Conservation (phyloP, 2,329 filamentous ascomycete genomes). For the Seiridium unicorne region DNA sequence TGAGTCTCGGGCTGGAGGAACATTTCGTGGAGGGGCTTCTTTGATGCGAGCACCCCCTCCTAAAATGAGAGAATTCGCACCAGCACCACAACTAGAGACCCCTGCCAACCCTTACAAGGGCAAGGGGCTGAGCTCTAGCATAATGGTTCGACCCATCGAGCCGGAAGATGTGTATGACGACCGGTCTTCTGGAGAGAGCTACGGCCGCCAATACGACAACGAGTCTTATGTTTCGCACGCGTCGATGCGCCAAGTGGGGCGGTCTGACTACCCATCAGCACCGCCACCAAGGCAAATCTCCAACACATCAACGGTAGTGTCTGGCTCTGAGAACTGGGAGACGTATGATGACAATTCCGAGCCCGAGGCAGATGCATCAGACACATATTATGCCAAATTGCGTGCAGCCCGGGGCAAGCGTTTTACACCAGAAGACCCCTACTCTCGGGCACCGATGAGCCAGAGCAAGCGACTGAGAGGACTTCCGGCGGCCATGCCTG, state of each 20-base stretch:
- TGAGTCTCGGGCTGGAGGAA: slow-evolving; percentile 40
- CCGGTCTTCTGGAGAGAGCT: slow-evolving; percentile 39
- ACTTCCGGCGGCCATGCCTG: slow-evolving; percentile 43
- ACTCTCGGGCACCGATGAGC: slow-evolving; percentile 36
- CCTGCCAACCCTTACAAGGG: slow-evolving; percentile 47
- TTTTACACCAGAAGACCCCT: slow-evolving; percentile 48
- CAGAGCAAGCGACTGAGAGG: slow-evolving; percentile 55
- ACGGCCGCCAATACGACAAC: slow-evolving; percentile 31
- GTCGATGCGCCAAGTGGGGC: slow-evolving; percentile 40
- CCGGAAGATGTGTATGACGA: slow-evolving; percentile 90
- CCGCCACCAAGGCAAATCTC: slow-evolving; percentile 64
- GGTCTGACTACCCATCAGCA: slow-evolving; percentile 38
- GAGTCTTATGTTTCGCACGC: slow-evolving; percentile 28
- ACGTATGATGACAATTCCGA: slow-evolving; percentile 87
- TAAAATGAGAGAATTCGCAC: slow-evolving; percentile 81
- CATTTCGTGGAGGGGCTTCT: slow-evolving; percentile 54
- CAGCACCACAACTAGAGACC: slow-evolving; percentile 50
- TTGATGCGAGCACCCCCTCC: slow-evolving; percentile 71
- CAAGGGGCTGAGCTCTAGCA: slow-evolving; percentile 47
- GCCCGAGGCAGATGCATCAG: slow-evolving; percentile 71
- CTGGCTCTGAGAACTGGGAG: slow-evolving; percentile 96
- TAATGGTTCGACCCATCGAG: slow-evolving; percentile 57
- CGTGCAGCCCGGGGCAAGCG: slow-evolving; percentile 68
- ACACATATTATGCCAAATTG: slow-evolving; percentile 78
- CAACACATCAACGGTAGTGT: slow-evolving; percentile 70